Conservation (phyloP, 176 grass and related monocot species). For the Zoysia pacifica region DNA sequence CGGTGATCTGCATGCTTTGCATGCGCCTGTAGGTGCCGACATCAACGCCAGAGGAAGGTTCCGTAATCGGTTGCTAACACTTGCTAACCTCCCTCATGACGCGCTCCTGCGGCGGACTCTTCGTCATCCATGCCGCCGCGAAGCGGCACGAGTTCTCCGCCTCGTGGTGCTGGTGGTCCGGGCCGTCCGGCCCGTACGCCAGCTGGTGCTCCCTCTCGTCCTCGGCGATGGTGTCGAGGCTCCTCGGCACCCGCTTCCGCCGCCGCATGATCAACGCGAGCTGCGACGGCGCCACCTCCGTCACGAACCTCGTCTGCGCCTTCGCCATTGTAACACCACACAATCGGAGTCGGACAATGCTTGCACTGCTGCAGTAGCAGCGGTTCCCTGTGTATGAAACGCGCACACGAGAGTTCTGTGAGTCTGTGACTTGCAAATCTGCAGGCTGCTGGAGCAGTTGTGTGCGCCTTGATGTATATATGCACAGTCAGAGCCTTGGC, state of each 20-base stretch:
- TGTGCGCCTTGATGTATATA: too few species aligned
- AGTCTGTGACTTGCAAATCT: too few species aligned
- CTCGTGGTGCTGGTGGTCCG: neutral
- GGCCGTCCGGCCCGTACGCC: neutral
- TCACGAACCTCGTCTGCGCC: constrained; percentile 53
- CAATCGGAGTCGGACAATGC: too few species aligned
- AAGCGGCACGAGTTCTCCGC: neutral
- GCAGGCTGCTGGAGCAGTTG: too few species aligned
- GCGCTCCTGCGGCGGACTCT: neutral
- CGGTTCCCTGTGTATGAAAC: too few species aligned
- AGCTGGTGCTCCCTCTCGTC: constrained; percentile 56
- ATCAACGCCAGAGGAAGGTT: too few species aligned
- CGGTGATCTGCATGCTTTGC: too few species aligned
- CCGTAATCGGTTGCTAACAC: too few species aligned
- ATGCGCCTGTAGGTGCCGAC: too few species aligned
- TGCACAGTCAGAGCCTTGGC: neutral
- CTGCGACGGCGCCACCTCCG: constrained; percentile 63
- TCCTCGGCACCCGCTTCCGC: constrained; percentile 34
- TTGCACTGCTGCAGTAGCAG: too few species aligned
- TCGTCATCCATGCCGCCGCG: constrained; percentile 2
- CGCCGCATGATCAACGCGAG: constrained; percentile 54
- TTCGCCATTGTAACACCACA: constrained; percentile 32
- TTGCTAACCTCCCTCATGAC: too few species aligned
- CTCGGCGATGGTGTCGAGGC: constrained; percentile 70
- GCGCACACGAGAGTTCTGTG: too few species aligned